Base-by-base conservation (phyloP, 495 filamentous ascomycete genomes). In the Annulohypoxylon stygium region DNA sequence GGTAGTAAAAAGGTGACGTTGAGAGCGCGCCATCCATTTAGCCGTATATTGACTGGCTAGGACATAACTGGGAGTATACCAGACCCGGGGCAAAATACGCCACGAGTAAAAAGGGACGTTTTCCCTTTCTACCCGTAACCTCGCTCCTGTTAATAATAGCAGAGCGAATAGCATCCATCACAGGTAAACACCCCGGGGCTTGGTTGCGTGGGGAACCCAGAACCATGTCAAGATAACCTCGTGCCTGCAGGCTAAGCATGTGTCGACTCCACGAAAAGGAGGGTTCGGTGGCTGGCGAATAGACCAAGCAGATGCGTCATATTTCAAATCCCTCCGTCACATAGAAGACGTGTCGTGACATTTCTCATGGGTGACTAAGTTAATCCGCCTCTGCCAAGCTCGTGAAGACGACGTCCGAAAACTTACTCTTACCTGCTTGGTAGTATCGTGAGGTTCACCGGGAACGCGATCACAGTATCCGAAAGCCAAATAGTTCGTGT, bases 21-120 rank as follows among this genome's bases (percentile, higher is more conserved):
- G 63, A 51, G 58, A 72, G 39, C 41, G 54, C 57, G 57, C 64
- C 62, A 58, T 65, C 76, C 43, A 78, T 78, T 78, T 78, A 78
- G 76, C 76, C 76, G 76, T 72, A 78, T 76, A 78, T 74, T 78
- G 67, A 41, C 67, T 72, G 30, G 61, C 65, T 64, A 48, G 53
- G 55, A 36, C 20, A 67, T 23, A 33, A 20, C 55, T 54, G 41
- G 73, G 70, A 57, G 60, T 73, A 69, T 63, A 75, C n/a, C 51
- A 70, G 48, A 61, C 65, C 64, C 53, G 65, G 74, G 76, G 70
- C 71, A 78, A 74, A 74, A 78, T 67, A 34, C 37, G 36, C 54
- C 39, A 67, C 43, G 34, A 67, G 63, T 11, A 60, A 67, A 50
- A 65, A 41, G 58, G 58, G 65, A 67, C 59, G 43, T 57, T 70